A percentile compares a stretch with the other conserved stretches of the same genome.
Conservation (phyloP, 2,329 filamentous ascomycete species). For the Penicillium crustosum region DNA sequence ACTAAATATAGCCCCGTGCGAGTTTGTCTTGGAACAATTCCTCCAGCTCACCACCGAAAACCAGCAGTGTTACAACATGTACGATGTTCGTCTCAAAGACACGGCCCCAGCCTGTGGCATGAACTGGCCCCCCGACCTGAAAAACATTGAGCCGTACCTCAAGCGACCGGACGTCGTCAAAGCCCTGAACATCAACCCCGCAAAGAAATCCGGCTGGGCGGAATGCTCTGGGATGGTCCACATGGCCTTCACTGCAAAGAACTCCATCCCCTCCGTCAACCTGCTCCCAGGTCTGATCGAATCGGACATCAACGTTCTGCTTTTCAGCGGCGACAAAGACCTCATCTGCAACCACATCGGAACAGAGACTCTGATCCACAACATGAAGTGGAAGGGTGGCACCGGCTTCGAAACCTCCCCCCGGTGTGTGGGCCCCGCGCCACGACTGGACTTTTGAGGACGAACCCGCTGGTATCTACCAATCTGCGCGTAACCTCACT, state of each 20-base stretch:
- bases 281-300: conserved; percentile 77
- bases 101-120: conserved; percentile 77
- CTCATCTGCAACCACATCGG: conserved; percentile 97
- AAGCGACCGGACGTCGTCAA: conserved; percentile 73
- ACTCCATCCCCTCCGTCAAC: conserved; percentile 70
- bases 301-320: conserved; percentile 69
- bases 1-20: conserved; percentile 71
- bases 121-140: conserved; percentile 94
- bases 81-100: conserved; percentile 86
- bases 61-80: conserved; percentile 85
- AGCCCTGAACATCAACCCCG: conserved; percentile 78
- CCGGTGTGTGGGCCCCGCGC: conserved; percentile 87
- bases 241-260: conserved; percentile 64
- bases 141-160: conserved; percentile 76
- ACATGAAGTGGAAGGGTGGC: conserved; percentile 86
- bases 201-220: conserved; percentile 83
- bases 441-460: conserved; percentile 93
- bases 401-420: conserved; percentile 83
- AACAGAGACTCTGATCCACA: conserved; percentile 85
- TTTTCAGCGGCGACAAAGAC: conserved; percentile 93
- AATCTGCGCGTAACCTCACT: conserved; percentile 89
- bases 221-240: conserved; percentile 85
- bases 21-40: conserved; percentile 71
- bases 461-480: conserved; percentile 84
- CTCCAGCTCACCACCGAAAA: conserved; percentile 63